A percentile compares a stretch with the other conserved stretches of the same genome.
Conservation (phyloP, 306 rosid genomes). For the Myrica gale region DNA sequence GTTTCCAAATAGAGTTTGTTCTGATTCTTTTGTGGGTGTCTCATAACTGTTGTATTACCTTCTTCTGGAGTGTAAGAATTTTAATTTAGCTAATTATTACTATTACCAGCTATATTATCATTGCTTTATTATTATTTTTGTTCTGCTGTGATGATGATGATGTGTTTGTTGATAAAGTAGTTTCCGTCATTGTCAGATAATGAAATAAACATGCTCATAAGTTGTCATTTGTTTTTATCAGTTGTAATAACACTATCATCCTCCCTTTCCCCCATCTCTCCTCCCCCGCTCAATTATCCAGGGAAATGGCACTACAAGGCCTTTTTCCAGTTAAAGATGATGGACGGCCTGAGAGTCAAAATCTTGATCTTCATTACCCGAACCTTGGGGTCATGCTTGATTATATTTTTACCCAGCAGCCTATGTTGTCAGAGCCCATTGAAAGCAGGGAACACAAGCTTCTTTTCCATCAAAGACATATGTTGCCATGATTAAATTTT, state of each 20-base stretch:
- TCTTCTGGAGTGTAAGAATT: neutral
- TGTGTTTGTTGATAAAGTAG: neutral
- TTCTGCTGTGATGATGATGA: neutral
- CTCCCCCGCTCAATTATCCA: conserved; percentile 30
- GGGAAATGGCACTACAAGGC: conserved; percentile 94
- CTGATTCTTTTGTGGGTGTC: neutral
- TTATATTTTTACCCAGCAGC: conserved; percentile 70
- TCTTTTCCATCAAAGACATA: conserved; percentile 68
- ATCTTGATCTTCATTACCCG: conserved; percentile 52
- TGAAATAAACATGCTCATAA: neutral
- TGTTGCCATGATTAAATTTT: conserved; percentile 70
- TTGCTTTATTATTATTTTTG: neutral
- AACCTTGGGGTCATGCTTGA: conserved; percentile 70
- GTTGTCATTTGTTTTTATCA: neutral
- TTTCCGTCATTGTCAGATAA: neutral
- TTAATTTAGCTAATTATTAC: neutral
- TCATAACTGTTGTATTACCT: neutral
- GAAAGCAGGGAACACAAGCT: conserved; percentile 71
- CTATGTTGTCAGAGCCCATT: conserved; percentile 62
- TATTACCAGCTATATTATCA: too few species aligned
- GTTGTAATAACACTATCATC: neutral
- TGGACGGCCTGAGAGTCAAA: conserved; percentile 36
- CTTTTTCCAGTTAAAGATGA: conserved; percentile 57
- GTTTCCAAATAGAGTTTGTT: neutral
- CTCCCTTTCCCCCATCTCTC: neutral